Base-by-base conservation (phyloP, 192 early-diverging fungal genomes). In the Polychytrium aggregatum region DNA sequence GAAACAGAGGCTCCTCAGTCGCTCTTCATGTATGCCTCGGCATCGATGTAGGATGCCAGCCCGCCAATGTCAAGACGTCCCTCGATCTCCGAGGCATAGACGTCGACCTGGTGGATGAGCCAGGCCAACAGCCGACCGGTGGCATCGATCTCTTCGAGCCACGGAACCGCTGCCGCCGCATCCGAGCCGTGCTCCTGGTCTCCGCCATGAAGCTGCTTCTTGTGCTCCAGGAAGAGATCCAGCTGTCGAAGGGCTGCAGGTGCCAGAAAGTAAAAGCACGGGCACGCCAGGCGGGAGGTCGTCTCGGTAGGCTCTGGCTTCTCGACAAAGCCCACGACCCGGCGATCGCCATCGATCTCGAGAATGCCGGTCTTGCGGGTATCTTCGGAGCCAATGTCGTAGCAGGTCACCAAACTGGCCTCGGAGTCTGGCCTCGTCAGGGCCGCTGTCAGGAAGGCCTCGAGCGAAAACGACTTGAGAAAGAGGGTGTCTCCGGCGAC, bases 61-160 rank as follows among this genome's bases (percentile, higher is more conserved):
- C 72, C 74, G n/a, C 79, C 79, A 21, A 82, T 76, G 64, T 82
- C 79, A 49, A 82, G 67, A 37, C 79, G 55, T 16, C 79, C 79
- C 13, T 46, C 36, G 24, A 79, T 71, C 16, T 41, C 31, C 25
- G 59, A 50, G 16, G 70, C 59, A 40, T 62, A 58, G 1, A 74
- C 51, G 13, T 61, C 50, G 14, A 43, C 52, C 5, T 63, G 53
- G 16, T 54, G 41, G 24, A 65, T 60, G 9, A 79, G 51, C 40
- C 66, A 76, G 18, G 60, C 54, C 6, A 82, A 48, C 24, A 60
- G 67, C 49, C 63, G 67, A 28, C 79, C 79, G 26, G 70, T 64
- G 7, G 79, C 79, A 59, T 82, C 79, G 10, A 57, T 55, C 25
- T 68, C 70, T 30, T 63, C 56, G 9, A 75, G 44, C n/a, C n/a